Evolutionary conservation across 1,284 basidiomycete genomes (phyloP), one percentile per base, ranked within the genome.

Genomic region (Cryptococcus sp.): DNA sequence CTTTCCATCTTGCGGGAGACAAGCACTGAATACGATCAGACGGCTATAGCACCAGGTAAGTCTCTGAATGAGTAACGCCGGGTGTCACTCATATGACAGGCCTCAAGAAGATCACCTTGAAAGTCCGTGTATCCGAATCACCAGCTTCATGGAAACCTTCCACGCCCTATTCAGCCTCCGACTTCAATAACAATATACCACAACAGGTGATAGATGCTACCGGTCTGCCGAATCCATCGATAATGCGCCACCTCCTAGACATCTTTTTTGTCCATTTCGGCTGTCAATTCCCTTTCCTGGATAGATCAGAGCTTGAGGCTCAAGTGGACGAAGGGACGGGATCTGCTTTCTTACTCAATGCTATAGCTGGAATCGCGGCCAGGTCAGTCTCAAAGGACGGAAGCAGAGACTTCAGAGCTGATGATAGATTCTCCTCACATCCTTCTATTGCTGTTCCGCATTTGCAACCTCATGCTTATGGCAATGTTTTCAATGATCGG

Each of bases 201-300:
- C 45, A 49, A 13, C 56, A 62, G 14, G 16, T 65, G 11, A 50
- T 66, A 28, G 54, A 45, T 0, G 22, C 57, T 3, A 57, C 63
- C 40, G 51, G 59, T 4, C 46, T 57, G 43, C 63, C 62, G 0
- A 43, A 36, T 7, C 19, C 54, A 5, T 28, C 39, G 0, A 52
- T 66, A 41, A 65, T 67, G 63, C 46, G 48, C 7, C 63, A 65
- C 44, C 55, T 67, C 2, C 48, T 64, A 9, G 55, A 65, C 16
- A 47, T 67, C 10, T 67, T 67, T 44, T 47, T 57, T 40, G 48
- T 50, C 11, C 61, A 66, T 36, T 66, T 64, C 46, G 65, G 63
- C 3, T 62, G 56, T 42, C 63, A 66, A 46, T 66, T 62, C 39
- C 65, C 63, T 1, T 60, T 60, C 25, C 41, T 67, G 23, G 48